These are phyloP conservation scores for Pseudogymnoascus sp. DNA, from an alignment of 2,329 filamentous ascomycete genomes.

Conservation along the genomic window DNA sequence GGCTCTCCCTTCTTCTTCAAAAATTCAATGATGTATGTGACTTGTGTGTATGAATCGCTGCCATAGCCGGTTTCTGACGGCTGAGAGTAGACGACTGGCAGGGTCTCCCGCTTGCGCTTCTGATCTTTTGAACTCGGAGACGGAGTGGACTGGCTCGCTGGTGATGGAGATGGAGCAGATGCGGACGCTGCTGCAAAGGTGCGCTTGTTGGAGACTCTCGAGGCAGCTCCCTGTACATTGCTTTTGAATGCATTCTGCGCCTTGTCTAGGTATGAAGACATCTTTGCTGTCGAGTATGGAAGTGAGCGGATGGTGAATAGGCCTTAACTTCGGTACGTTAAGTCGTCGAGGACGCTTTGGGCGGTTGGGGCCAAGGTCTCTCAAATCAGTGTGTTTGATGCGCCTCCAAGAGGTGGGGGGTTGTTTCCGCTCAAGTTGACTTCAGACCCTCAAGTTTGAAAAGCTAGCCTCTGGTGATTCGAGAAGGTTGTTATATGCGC, in stretches of 20 bases:
- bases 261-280: slow-evolving; percentile 57
- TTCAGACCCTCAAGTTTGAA: neutral
- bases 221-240: slow-evolving; percentile 53
- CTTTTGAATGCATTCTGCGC: slow-evolving; percentile 56
- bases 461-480: neutral
- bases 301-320: neutral
- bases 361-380: neutral
- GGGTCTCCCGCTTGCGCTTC: slow-evolving; percentile 46
- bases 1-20: slow-evolving; percentile 64
- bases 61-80: slow-evolving; percentile 69
- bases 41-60: slow-evolving; percentile 74
- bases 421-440: neutral
- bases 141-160: slow-evolving; percentile 44
- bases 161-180: slow-evolving; percentile 55
- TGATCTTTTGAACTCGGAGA: slow-evolving; percentile 41
- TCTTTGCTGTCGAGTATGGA: slow-evolving; percentile 29
- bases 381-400: neutral
- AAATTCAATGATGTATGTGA: slow-evolving; percentile 79
- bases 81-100: slow-evolving; percentile 62
- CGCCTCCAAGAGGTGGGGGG: neutral
- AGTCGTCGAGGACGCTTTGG: neutral
- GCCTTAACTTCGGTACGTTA: neutral
- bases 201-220: slow-evolving; percentile 49
- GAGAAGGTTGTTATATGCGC: neutral
- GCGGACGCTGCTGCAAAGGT: slow-evolving; percentile 41